These are phyloP conservation scores for Nidula microcarpa DNA, from an alignment of 768 basidiomycete genomes.

Conservation along the genomic window DNA sequence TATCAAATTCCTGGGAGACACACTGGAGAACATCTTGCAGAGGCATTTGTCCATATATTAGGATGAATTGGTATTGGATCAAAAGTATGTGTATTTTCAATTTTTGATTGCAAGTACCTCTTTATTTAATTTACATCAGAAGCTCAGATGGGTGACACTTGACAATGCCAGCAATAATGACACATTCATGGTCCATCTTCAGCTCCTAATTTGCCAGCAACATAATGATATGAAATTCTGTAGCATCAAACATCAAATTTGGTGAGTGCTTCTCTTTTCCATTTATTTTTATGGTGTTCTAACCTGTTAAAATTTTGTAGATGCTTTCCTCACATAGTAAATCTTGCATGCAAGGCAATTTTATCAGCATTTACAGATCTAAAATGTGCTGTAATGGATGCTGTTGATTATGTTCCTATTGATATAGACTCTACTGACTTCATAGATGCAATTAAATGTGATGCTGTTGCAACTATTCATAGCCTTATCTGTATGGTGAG, in stretches of 20 bases:
- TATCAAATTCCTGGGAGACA: constrained; percentile 29
- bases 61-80: constrained; percentile 18
- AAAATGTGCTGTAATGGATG: background rate
- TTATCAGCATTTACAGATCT: background rate
- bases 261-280: background rate
- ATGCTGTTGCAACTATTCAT: background rate
- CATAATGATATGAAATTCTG: background rate
- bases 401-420: background rate
- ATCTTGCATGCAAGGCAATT: background rate
- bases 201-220: background rate
- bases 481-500: background rate
- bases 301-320: background rate
- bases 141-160: background rate
- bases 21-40: constrained; percentile 30
- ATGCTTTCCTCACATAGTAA: background rate
- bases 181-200: background rate
- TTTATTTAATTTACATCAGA: too few species aligned
- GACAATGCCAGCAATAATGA: background rate
- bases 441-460: background rate
- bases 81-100: constrained; percentile 13
- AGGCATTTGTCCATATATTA: constrained; percentile 24
- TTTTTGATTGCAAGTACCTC: too few species aligned
- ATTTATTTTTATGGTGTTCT: background rate
- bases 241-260: background rate
- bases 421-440: background rate